Conservation (phyloP, 2,329 filamentous ascomycete species). For the Ramularia endophylla region DNA sequence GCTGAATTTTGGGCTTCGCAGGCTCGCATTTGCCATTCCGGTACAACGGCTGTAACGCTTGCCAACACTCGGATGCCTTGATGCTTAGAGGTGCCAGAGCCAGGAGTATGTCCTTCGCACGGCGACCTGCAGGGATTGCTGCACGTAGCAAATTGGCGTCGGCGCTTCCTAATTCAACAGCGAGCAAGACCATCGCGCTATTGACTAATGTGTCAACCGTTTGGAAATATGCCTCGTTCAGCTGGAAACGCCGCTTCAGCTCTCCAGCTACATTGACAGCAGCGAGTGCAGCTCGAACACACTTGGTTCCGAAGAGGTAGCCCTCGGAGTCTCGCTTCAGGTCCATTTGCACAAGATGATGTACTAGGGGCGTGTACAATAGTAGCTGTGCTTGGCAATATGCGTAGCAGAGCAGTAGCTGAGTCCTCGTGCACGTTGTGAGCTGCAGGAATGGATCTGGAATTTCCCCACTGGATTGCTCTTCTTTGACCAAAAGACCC, state of each 20-base stretch:
- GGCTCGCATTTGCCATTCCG: too few species aligned
- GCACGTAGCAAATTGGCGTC: conserved; percentile 6
- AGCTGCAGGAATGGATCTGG: too few species aligned
- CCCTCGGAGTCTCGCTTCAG: background rate
- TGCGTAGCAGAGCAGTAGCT: conserved; percentile 13
- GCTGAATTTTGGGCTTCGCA: too few species aligned
- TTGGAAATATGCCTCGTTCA: conserved; percentile 14
- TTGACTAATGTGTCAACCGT: conserved; percentile 14
- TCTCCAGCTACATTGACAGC: conserved; percentile 13
- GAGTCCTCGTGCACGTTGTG: conserved; percentile 6
- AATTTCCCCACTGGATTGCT: too few species aligned
- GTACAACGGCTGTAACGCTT: conserved; percentile 1
- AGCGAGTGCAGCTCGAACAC: conserved; percentile 11
- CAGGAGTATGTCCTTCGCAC: conserved; percentile 12
- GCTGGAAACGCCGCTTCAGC: conserved; percentile 11
- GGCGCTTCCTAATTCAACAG: conserved; percentile 10
- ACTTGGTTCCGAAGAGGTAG: conserved; percentile 9
- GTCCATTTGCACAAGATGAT: conserved; percentile 8
- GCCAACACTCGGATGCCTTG: conserved; percentile 13
- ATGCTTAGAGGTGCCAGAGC: conserved; percentile 9
- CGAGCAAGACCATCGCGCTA: conserved; percentile 11
- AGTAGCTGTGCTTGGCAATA: conserved; percentile 14
- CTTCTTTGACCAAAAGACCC: too few species aligned
- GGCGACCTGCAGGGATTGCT: conserved; percentile 7
- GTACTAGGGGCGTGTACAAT: conserved; percentile 15